Evolutionary conservation across 169 alveolate genomes (phyloP).

Genomic region (Plasmodium vinckei): DNA sequence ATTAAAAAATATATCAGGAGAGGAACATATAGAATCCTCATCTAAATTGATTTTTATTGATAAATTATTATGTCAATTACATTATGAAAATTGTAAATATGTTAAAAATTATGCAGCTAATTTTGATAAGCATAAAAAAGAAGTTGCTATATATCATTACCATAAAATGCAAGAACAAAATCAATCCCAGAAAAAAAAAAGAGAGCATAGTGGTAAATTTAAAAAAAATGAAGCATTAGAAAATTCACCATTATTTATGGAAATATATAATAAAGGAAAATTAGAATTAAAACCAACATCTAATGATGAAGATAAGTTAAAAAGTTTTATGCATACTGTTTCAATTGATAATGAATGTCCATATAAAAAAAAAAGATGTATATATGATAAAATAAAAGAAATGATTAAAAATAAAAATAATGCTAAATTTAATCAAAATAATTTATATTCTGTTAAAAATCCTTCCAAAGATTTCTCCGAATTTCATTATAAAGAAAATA

Average conservation of each 20-base stretch:
- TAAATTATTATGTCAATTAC: slow-evolving; percentile 90
- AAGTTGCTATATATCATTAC: slow-evolving; percentile 53
- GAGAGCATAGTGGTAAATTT: slow-evolving; percentile 68
- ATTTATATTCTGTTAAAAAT: neutral
- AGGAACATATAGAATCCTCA: slow-evolving; percentile 88
- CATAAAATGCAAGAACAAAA: slow-evolving; percentile 66
- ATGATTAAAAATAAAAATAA: slow-evolving; percentile 42
- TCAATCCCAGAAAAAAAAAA: slow-evolving; percentile 52
- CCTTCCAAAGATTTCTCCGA: neutral
- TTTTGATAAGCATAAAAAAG: slow-evolving; percentile 75
- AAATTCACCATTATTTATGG: slow-evolving; percentile 63
- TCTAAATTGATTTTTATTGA: slow-evolving; percentile 92
- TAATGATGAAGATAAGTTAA: slow-evolving; percentile 56
- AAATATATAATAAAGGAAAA: slow-evolving; percentile 62
- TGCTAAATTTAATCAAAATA: slow-evolving; percentile 61
- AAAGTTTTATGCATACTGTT: slow-evolving; percentile 64
- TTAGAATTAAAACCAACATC: slow-evolving; percentile 75
- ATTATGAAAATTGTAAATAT: slow-evolving; percentile 86
- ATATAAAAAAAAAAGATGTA: slow-evolving; percentile 73
- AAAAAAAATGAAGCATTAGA: slow-evolving; percentile 71
- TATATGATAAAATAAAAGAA: slow-evolving; percentile 75
- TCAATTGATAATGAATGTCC: slow-evolving; percentile 77
- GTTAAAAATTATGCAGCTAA: slow-evolving; percentile 75
- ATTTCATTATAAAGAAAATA: slow-evolving; percentile 15
- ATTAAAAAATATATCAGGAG: slow-evolving; percentile 83